Evolutionary conservation across 805 yeast species (phyloP).

Genomic region (Candida vartiovaarae): DNA sequence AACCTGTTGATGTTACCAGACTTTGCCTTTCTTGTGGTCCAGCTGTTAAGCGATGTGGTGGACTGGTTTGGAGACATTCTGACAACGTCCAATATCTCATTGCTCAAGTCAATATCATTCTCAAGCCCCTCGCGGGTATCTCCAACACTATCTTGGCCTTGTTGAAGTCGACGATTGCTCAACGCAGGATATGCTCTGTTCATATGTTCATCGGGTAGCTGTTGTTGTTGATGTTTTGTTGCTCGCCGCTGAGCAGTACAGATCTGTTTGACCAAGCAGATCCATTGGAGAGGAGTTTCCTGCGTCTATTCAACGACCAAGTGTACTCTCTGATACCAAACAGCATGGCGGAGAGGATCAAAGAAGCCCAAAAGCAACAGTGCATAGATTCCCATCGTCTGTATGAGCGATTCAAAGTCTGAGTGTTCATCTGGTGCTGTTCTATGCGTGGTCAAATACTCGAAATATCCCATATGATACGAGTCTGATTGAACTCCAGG

Average conservation of each 20-base stretch:
- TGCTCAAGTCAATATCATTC: background rate
- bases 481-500: constrained; percentile 24
- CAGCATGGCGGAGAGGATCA: constrained; percentile 14
- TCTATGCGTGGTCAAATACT: constrained; percentile 16
- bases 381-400: constrained; percentile 21
- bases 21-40: background rate
- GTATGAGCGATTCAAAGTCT: constrained; percentile 18
- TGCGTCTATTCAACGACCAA: constrained; percentile 14
- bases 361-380: constrained; percentile 12
- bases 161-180: background rate
- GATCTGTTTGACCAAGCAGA: constrained; percentile 17
- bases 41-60: background rate
- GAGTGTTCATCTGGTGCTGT: constrained; percentile 6
- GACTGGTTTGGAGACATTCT: constrained; percentile 5
- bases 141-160: background rate
- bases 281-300: constrained; percentile 13
- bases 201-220: background rate
- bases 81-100: constrained; percentile 8
- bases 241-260: constrained; percentile 1
- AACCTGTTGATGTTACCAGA: background rate
- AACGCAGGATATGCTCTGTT: constrained; percentile 19
- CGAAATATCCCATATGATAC: constrained; percentile 24
- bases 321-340: constrained; percentile 26
- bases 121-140: background rate
- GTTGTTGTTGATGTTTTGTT: background rate